Conservation (phyloP, 257 asterid genomes). For the Solanum virginianum region DNA sequence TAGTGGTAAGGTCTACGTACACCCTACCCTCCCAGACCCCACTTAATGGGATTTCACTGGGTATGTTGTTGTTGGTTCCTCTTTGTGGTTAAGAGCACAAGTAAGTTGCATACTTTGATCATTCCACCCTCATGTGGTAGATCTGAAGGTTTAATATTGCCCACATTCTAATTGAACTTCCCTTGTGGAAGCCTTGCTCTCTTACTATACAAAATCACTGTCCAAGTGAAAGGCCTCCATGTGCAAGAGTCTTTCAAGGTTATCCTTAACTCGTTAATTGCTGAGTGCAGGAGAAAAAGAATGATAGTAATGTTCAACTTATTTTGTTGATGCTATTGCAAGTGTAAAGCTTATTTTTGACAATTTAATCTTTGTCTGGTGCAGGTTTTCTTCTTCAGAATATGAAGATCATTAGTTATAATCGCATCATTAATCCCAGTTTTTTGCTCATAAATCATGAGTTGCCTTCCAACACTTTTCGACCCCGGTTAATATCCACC, state of each 20-base stretch:
- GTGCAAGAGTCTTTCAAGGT: neutral
- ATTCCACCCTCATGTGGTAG: neutral
- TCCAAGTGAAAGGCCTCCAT: neutral
- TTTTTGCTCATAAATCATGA: constrained; percentile 43
- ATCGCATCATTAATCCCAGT: constrained; percentile 46
- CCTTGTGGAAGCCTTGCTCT: neutral
- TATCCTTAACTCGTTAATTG: neutral
- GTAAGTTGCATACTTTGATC: neutral
- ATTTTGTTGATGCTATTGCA: neutral
- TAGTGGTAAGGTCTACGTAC: too few relatives aligned
- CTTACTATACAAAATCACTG: neutral
- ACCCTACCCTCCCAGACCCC: too few relatives aligned
- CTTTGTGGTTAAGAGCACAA: neutral
- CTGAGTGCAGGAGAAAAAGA: neutral
- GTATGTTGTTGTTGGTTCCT: neutral
- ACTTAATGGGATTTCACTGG: too few relatives aligned
- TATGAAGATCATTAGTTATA: constrained; percentile 48
- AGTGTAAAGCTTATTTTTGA: neutral
- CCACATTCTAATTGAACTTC: neutral
- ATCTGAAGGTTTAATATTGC: neutral
- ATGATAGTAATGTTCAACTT: neutral
- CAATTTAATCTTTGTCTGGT: neutral
- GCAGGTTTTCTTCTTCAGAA: constrained; percentile 20
- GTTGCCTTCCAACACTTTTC: constrained; percentile 35
- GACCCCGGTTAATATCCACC: constrained; percentile 18